Percentiles rank a stretch among this genome's conserved stretches.
phyloP scores from a whole-genome alignment of 257 asterid species.

The Salvia hispanica region DNA sequence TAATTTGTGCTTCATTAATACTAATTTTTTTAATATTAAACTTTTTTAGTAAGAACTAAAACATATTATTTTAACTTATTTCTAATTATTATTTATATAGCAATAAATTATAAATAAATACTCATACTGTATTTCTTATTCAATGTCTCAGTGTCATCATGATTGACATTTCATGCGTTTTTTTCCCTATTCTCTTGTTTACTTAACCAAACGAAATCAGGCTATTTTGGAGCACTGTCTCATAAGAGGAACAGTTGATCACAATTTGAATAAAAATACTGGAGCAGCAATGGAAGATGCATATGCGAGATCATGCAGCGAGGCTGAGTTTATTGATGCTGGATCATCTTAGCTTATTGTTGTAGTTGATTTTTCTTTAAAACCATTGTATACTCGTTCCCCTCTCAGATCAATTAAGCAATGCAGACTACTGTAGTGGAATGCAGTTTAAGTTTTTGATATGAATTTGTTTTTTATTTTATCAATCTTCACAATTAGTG shows the following conservation, averaged over 20 bases:
- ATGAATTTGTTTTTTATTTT: too few relatives aligned
- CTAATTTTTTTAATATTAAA: too few relatives aligned
- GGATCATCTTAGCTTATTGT: not conserved
- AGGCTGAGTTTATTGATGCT: constrained; percentile 45
- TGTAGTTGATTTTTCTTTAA: not conserved
- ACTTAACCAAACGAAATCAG: constrained; percentile 15
- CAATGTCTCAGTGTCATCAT: constrained; percentile 13
- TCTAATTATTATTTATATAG: too few relatives aligned
- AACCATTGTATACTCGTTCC: not conserved
- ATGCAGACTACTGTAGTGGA: too few relatives aligned
- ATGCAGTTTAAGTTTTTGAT: too few relatives aligned
- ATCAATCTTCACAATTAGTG: too few relatives aligned
- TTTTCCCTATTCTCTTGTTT: not conserved
- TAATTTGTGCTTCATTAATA: too few relatives aligned
- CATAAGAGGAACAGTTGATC: not conserved
- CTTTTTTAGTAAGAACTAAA: too few relatives aligned
- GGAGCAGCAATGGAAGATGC: constrained; percentile 74
- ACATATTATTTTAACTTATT: too few relatives aligned
- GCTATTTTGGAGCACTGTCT: not conserved
- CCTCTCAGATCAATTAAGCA: not conserved
- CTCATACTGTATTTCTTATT: too few relatives aligned
- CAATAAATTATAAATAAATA: too few relatives aligned
- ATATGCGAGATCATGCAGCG: constrained; percentile 77
- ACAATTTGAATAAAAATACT: constrained; percentile 7
- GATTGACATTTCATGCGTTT: constrained; percentile 25